Conservation (phyloP, 1,284 basidiomycete genomes). For the Microbotryum silenes-acaulis region DNA sequence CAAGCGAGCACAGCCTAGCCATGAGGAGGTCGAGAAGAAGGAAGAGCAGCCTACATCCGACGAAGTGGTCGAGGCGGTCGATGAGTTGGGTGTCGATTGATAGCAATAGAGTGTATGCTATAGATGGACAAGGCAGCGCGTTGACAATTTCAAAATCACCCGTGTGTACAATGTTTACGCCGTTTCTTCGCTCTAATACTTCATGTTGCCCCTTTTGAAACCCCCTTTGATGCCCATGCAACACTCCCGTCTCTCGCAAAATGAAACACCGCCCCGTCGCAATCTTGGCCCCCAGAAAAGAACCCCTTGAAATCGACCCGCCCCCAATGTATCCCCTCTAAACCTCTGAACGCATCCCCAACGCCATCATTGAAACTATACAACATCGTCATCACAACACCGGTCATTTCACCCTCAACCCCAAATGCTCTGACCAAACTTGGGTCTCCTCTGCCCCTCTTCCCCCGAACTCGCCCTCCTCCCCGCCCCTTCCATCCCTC, state of each 20-base stretch:
- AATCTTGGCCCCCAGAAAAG: too few relatives aligned
- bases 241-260: too few relatives aligned
- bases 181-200: too few relatives aligned
- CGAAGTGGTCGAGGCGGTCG: neutral
- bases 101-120: neutral
- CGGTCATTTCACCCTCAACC: neutral
- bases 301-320: too few relatives aligned
- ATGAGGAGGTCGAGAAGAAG: neutral
- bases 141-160: neutral
- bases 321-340: neutral
- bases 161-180: neutral
- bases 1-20: neutral
- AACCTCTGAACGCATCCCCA: too few relatives aligned
- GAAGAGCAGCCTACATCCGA: neutral
- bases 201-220: neutral
- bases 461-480: conserved; percentile 16
- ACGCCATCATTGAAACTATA: neutral
- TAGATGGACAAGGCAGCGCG: neutral
- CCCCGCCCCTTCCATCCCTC: neutral
- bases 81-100: conserved; percentile 6
- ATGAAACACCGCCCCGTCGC: too few relatives aligned
- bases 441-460: neutral
- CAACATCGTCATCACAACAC: neutral
- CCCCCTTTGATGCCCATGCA: too few relatives aligned
- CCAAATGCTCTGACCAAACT: conserved; percentile 19